These are phyloP conservation scores for Dimocarpus longan DNA, from an alignment of 345 rosid species.

Conservation along the genomic window DNA sequence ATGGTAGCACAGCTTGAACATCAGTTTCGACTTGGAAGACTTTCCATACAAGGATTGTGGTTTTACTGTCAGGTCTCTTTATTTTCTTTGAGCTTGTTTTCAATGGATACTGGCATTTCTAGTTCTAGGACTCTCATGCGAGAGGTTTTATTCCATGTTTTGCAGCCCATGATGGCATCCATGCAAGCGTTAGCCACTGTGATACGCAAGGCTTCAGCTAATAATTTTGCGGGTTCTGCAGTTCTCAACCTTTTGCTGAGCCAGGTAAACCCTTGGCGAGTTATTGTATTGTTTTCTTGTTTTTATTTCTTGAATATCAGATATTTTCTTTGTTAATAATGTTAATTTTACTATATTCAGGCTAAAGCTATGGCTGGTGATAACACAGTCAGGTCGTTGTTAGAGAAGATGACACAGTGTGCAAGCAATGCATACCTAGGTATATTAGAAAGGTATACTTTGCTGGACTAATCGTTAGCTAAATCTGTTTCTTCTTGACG, in stretches of 20 bases:
- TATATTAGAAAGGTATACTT: constrained; percentile 83
- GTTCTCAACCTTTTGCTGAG: constrained; percentile 95
- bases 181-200: constrained; percentile 87
- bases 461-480: not conserved
- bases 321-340: constrained; percentile 24
- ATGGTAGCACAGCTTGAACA: constrained; percentile 98
- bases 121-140: constrained; percentile 15
- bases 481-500: not conserved
- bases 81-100: constrained; percentile 28
- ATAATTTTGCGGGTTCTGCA: constrained; percentile 79
- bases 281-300: not conserved
- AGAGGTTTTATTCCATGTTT: constrained; percentile 25
- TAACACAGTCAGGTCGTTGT: constrained; percentile 86
- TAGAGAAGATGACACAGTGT: constrained; percentile 93
- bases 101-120: constrained; percentile 6
- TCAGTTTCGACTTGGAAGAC: constrained; percentile 94
- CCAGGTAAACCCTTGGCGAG: constrained; percentile 52
- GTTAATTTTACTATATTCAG: constrained; percentile 46
- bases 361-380: constrained; percentile 98
- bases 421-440: constrained; percentile 94
- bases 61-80: constrained; percentile 88
- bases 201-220: constrained; percentile 73
- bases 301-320: not conserved
- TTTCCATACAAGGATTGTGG: constrained; percentile 97
- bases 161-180: constrained; percentile 89